Conservation (phyloP, 2,329 filamentous ascomycete species). For the Phoma herbarum region DNA sequence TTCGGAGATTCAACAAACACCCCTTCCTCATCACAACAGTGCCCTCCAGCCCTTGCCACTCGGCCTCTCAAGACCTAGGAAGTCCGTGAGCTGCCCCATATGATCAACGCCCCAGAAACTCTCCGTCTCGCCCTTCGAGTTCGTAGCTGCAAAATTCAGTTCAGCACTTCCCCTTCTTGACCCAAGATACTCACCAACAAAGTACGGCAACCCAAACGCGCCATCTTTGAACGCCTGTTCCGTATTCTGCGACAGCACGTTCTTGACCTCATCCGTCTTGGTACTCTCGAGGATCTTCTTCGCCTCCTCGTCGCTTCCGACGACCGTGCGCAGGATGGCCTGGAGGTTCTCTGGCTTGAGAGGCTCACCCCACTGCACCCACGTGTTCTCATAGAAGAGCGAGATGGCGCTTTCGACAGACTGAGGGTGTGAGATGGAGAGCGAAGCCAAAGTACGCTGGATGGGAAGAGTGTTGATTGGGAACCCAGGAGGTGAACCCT, state of each 20-base stretch:
- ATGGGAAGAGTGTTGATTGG: constrained; percentile 61
- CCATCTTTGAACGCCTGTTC: constrained; percentile 61
- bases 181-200: constrained; percentile 50
- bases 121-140: constrained; percentile 62
- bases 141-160: constrained; percentile 55
- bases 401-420: constrained; percentile 54
- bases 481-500: constrained; percentile 59
- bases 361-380: constrained; percentile 60
- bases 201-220: constrained; percentile 70
- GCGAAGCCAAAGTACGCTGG: constrained; percentile 62
- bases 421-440: constrained; percentile 55
- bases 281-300: constrained; percentile 53
- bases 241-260: constrained; percentile 59
- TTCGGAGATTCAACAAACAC: neutral
- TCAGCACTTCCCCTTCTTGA: neutral
- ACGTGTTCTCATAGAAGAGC: constrained; percentile 61
- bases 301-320: constrained; percentile 58
- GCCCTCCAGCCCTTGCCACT: constrained; percentile 49
- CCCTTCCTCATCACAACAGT: constrained; percentile 41
- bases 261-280: constrained; percentile 57
- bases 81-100: constrained; percentile 63
- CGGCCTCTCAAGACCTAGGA: constrained; percentile 60
- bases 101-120: constrained; percentile 70
- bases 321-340: constrained; percentile 55
- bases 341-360: constrained; percentile 56